Evolutionary conservation across 2,329 filamentous ascomycete genomes (phyloP).

Genomic region (Pseudovirgaria hyperparasitica): DNA sequence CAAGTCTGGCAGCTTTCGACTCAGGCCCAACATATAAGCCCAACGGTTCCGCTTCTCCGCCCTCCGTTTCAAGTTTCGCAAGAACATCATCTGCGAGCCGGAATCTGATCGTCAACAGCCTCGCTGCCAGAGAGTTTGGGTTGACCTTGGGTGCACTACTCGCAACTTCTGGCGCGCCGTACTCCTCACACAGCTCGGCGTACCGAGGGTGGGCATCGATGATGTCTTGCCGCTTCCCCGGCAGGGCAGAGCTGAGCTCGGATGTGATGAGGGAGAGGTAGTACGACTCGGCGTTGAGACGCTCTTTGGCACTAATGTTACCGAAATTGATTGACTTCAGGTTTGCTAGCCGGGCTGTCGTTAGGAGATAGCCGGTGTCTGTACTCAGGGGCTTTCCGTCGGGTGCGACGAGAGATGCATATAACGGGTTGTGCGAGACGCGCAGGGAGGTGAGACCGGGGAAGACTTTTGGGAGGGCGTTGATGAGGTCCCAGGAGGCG

Average conservation of each 20-base stretch:
- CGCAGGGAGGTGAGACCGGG: slow-evolving; percentile 65
- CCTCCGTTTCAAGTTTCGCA: slow-evolving; percentile 7
- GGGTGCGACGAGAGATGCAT: slow-evolving; percentile 39
- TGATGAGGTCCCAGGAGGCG: slow-evolving; percentile 58
- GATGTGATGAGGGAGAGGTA: slow-evolving; percentile 76
- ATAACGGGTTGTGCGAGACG: slow-evolving; percentile 77
- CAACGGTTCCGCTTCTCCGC: slow-evolving; percentile 10
- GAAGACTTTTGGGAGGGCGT: slow-evolving; percentile 52
- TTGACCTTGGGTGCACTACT: slow-evolving; percentile 40
- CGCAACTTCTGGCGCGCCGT: slow-evolving; percentile 57
- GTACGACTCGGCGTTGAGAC: slow-evolving; percentile 82
- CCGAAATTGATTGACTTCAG: slow-evolving; percentile 63
- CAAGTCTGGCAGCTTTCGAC: too few species aligned
- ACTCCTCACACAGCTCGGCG: slow-evolving; percentile 56
- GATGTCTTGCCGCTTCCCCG: slow-evolving; percentile 41
- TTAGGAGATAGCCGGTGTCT: slow-evolving; percentile 83
- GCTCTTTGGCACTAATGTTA: slow-evolving; percentile 44
- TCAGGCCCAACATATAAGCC: too few species aligned
- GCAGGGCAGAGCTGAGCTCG: slow-evolving; percentile 52
- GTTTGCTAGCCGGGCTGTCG: slow-evolving; percentile 57
- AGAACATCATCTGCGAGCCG: slow-evolving; percentile 29
- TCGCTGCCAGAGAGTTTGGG: slow-evolving; percentile 69
- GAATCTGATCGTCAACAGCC: slow-evolving; percentile 53
- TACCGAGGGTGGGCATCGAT: slow-evolving; percentile 58
- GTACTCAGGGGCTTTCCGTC: slow-evolving; percentile 35